phyloP scores from a whole-genome alignment of 192 early-diverging fungal species.

The Gonapodya sp. region DNA sequence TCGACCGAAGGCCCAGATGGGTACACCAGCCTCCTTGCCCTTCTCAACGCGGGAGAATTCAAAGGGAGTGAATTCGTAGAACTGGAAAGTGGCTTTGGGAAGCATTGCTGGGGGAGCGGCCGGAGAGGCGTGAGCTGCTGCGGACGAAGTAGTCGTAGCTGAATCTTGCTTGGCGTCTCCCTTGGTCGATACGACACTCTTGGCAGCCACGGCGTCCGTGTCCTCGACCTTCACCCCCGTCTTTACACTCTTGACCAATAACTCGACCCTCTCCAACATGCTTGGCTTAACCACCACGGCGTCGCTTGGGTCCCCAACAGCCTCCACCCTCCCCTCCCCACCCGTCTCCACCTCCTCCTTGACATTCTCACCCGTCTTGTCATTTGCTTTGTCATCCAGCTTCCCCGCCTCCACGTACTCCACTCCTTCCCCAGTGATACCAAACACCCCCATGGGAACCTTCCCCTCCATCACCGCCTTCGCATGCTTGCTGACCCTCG shows the following conservation, averaged over 20 bases:
- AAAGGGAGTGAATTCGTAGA: slow-evolving; percentile 6
- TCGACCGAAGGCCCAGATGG: slow-evolving; percentile 2
- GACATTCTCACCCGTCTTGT: not conserved
- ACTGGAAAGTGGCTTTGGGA: not conserved
- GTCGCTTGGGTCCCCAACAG: not conserved
- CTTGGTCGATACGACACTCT: not conserved
- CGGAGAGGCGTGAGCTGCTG: not conserved
- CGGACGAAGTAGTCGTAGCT: not conserved
- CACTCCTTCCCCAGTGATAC: not conserved
- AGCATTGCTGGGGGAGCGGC: not conserved
- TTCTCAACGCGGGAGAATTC: slow-evolving; percentile 1
- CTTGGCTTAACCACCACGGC: not conserved
- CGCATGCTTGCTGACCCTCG: not conserved
- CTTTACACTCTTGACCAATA: not conserved
- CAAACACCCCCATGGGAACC: not conserved
- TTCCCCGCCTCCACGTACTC: not conserved
- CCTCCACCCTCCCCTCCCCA: not conserved
- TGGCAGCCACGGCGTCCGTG: not conserved
- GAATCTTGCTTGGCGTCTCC: not conserved
- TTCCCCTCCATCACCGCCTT: not conserved
- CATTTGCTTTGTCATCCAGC: not conserved
- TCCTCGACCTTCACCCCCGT: not conserved
- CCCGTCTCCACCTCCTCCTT: not conserved
- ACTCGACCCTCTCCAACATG: not conserved
- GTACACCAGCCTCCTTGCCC: not conserved